Evolutionary conservation across 345 rosid species (phyloP).

Genomic region (Streptanthus diversifolius): DNA sequence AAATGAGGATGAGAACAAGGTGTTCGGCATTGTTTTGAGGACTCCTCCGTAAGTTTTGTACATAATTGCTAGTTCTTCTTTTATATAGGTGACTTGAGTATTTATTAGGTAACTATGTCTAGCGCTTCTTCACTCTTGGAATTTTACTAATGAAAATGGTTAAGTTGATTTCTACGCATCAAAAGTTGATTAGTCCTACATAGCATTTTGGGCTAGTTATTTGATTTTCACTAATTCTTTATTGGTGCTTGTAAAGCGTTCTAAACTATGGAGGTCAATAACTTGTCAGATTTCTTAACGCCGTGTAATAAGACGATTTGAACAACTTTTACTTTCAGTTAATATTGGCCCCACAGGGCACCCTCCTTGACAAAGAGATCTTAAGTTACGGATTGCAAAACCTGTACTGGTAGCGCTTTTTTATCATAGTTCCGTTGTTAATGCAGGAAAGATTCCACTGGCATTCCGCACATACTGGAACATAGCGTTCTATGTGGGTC

Average conservation of each 20-base stretch:
- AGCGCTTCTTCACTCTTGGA: background rate
- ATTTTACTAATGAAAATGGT: conserved; percentile 4
- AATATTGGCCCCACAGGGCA: background rate
- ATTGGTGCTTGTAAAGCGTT: conserved; percentile 5
- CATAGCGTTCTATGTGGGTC: conserved; percentile 98
- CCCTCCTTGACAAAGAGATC: background rate
- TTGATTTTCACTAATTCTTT: background rate
- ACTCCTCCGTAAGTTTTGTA: conserved; percentile 76
- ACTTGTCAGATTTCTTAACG: background rate
- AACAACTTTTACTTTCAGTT: background rate
- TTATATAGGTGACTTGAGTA: background rate
- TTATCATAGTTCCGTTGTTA: conserved; percentile 1
- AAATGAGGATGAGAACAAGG: conserved; percentile 86
- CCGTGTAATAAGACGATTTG: background rate
- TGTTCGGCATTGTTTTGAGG: conserved; percentile 77
- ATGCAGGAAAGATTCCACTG: conserved; percentile 94
- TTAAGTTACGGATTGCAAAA: background rate
- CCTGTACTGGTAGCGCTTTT: background rate
- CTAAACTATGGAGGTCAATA: background rate
- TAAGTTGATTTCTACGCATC: background rate
- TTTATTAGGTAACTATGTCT: background rate
- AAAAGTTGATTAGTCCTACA: background rate
- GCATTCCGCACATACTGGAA: conserved; percentile 95
- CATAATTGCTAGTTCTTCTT: background rate
- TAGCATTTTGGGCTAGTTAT: background rate